A percentile compares a stretch with the other conserved stretches of the same genome.
These are phyloP conservation scores for Ogataea naganishii DNA, from an alignment of 805 yeast genomes.

Conservation along the genomic window DNA sequence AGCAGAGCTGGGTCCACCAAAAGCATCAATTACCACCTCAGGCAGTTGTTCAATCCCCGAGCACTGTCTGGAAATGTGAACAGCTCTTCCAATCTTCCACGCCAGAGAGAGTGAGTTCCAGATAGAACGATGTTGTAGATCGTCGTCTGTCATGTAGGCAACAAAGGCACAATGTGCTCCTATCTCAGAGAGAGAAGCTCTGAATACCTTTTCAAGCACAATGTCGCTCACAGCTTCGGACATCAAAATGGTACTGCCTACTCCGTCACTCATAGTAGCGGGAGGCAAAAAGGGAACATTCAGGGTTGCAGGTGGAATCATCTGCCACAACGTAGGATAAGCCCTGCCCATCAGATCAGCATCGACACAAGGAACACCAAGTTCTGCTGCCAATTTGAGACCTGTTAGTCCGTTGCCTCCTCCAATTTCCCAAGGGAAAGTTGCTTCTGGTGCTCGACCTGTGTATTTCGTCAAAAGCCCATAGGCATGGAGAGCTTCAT, in stretches of 20 bases:
- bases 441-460: constrained; percentile 21
- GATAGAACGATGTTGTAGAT: constrained; percentile 11
- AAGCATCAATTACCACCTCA: constrained; percentile 26
- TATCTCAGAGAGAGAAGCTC: constrained; percentile 33
- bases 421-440: constrained; percentile 34
- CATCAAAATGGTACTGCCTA: constrained; percentile 29
- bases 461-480: constrained; percentile 20
- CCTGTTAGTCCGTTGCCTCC: constrained; percentile 33
- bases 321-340: constrained; percentile 35
- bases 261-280: constrained; percentile 26
- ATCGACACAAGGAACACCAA: constrained; percentile 25
- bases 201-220: constrained; percentile 27
- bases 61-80: constrained; percentile 26
- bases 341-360: constrained; percentile 43
- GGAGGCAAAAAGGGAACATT: constrained; percentile 21
- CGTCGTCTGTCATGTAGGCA: constrained; percentile 13
- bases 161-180: constrained; percentile 33
- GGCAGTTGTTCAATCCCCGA: constrained; percentile 28
- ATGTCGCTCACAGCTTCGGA: constrained; percentile 23
- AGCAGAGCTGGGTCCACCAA: constrained; percentile 26
- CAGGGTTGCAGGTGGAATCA: too few species aligned
- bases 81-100: constrained; percentile 41
- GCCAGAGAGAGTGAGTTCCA: constrained; percentile 28
- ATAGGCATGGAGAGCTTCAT: constrained; percentile 26
- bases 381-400: constrained; percentile 15